Percentiles rank a stretch among this genome's conserved stretches.
Conservation (phyloP, 148 eudicot genomes). For the Nepenthes mirabilis region DNA sequence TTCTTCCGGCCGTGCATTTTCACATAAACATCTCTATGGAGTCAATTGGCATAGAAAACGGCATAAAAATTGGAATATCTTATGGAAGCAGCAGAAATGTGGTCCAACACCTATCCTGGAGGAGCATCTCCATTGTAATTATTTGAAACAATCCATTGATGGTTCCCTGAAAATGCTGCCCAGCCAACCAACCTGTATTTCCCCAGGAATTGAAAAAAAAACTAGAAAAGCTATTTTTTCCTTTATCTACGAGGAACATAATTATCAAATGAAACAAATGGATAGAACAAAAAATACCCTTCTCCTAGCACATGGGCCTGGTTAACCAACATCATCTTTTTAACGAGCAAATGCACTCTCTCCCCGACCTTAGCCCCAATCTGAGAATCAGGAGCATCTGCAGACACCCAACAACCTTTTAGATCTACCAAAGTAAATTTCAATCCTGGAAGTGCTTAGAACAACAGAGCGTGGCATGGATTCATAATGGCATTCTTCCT, state of each 20-base stretch:
- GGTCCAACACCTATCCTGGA: conserved; percentile 64
- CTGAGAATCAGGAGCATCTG: conserved; percentile 18
- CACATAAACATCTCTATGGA: not conserved
- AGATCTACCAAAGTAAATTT: conserved; percentile 25
- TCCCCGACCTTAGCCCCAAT: conserved; percentile 30
- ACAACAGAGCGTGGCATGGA: conserved; percentile 20
- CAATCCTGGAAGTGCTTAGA: conserved; percentile 18
- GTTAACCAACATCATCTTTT: conserved; percentile 72
- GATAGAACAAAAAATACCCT: conserved; percentile 42
- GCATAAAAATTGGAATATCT: not conserved
- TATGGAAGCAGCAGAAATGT: not conserved
- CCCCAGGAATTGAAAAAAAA: conserved; percentile 3
- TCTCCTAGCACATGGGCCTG: conserved; percentile 70
- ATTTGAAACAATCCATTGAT: conserved; percentile 72
- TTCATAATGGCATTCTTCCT: conserved; percentile 85
- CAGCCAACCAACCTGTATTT: conserved; percentile 65
- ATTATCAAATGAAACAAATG: not conserved
- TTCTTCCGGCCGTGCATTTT: not conserved
- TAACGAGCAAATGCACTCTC: conserved; percentile 44
- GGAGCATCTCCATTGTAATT: conserved; percentile 27
- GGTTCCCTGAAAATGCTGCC: conserved; percentile 71
- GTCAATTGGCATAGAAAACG: not conserved
- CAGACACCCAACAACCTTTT: conserved; percentile 19
- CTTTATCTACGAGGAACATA: not conserved
- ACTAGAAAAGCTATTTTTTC: not conserved